Base-by-base conservation (phyloP, 805 yeast species). In the Yamadazyma paraphyllophila region DNA sequence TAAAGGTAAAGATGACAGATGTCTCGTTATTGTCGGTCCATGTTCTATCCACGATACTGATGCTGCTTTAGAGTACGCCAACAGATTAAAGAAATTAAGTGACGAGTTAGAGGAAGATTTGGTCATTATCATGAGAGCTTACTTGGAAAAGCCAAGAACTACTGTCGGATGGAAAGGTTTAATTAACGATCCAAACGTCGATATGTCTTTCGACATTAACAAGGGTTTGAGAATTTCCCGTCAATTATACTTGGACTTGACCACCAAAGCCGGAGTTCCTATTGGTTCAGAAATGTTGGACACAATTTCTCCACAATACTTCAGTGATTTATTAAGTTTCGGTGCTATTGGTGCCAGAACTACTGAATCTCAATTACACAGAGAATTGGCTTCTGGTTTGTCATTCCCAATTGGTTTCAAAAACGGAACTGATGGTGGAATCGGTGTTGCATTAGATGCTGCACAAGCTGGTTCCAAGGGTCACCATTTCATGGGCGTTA, bases 301-400 rank as follows among this genome's bases (percentile, higher is more conserved):
- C 68, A 92, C 98, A 24, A 92, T 94, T 52, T 89, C 97, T 12
- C 99, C 99, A 1, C 97, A 92, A 75, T 92, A 86, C 71, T 77
- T 92, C 59, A 81, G 94, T 41, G 99, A 92, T 67, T 80, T 92
- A 56, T 85, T 92, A 78, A 87, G 96, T 20, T 81, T 94, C 44
- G 99, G 99, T 60, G 99, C 99, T 40, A 91, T 92, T 65, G 99
- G 99, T 60, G 99, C 99, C 33, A 85, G 99, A 77, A 92, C 99
- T 38, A 92, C 99, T 33, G 99, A 92, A 74, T 90, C 97, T 33
- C 99, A 92, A 74, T 80, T 92, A 44, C 99, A 92, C 69, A 84
- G 99, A 67, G 99, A 92, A 69, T 79, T 92, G 56, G 96, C 98
- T 3, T 90, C 97, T 0, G 99, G 98, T 27, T 74, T 94, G 39